phyloP scores from a whole-genome alignment of 1,284 basidiomycete genomes.

The Rhodofomes roseus region DNA sequence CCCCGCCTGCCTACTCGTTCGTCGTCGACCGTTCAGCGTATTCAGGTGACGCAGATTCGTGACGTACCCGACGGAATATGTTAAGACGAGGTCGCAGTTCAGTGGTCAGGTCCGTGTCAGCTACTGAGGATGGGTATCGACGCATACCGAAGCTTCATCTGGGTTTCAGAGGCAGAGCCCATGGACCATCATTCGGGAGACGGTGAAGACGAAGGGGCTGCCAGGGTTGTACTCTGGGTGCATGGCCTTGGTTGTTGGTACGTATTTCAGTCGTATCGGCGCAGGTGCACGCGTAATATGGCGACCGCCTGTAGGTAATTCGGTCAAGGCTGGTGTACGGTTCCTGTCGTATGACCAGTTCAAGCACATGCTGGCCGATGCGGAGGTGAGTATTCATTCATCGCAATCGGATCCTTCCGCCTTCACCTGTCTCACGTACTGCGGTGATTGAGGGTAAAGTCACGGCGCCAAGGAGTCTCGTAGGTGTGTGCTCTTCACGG shows the following conservation, averaged over 20 bases:
- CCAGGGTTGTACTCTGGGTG: slow-evolving; percentile 84
- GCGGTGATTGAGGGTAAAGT: slow-evolving; percentile 73
- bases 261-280: slow-evolving; percentile 1
- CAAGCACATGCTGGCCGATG: slow-evolving; percentile 81
- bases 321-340: slow-evolving; percentile 89
- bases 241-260: slow-evolving; percentile 80
- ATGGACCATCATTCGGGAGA: slow-evolving; percentile 65
- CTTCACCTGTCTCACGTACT: slow-evolving; percentile 7
- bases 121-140: not conserved
- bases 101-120: slow-evolving; percentile 56
- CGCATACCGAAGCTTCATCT: not conserved
- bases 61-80: slow-evolving; percentile 92
- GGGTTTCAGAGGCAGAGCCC: slow-evolving; percentile 57
- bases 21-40: slow-evolving; percentile 24
- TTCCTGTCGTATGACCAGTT: slow-evolving; percentile 96
- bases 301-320: slow-evolving; percentile 43
- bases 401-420: not conserved
- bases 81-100: slow-evolving; percentile 85
- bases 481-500: slow-evolving; percentile 49
- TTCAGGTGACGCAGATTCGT: slow-evolving; percentile 51
- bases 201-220: slow-evolving; percentile 70
- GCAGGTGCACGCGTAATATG: not conserved
- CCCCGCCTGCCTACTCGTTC: slow-evolving; percentile 4
- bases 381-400: slow-evolving; percentile 51
- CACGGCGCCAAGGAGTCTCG: slow-evolving; percentile 76